Evolutionary conservation across 148 eudicot genomes (phyloP), one percentile per base, ranked within the genome.

Genomic region (Arctostaphylos glauca): DNA sequence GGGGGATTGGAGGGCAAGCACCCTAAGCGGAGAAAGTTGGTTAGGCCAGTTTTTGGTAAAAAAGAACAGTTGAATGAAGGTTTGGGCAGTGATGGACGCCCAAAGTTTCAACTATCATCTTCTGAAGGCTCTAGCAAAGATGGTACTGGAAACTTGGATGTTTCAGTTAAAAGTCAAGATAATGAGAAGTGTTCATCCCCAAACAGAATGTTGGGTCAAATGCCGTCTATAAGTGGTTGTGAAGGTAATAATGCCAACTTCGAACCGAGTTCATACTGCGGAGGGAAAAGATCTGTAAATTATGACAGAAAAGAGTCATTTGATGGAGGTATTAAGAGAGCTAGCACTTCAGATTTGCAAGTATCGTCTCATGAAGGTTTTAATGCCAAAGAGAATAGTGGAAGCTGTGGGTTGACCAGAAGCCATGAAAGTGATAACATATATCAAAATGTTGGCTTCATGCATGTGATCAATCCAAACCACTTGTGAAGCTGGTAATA

Each of bases 21-120:
- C 41, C n/a, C 53, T 62, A 89, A 84, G 85, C 86, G 85, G 18
- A 84, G 85, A 77, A 89, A 85, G 80, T 81, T 89, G 84, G 54
- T 88, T 6, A 82, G 90, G 75, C 88, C 90, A 52, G 81, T 48
- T 55, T 88, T 86, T 78, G 74, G 44, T 23, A 67, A 74, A 78
- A n/a, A 55, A 44, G 78, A 74, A 58, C 19, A 64, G 9, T 50
- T 56, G 77, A 21, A 31, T 56, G 78, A 64, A 21, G 56, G 52
- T 70, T 41, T 43, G 48, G 14, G 48, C 21, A 15, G 21, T 14
- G 74, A 43, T 43, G 74, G 74, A 43, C 41, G 74, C 41, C n/a
- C 48, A 70, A 70, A 43, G 13, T 59, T 44, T 59, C 77, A 14
- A 14, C n/a, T 52, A 21, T 4, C 18, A 5, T 23, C 81, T 38